phyloP scores from a whole-genome alignment of 2,329 filamentous ascomycete genomes.

The Alternaria angustiovoidea region DNA sequence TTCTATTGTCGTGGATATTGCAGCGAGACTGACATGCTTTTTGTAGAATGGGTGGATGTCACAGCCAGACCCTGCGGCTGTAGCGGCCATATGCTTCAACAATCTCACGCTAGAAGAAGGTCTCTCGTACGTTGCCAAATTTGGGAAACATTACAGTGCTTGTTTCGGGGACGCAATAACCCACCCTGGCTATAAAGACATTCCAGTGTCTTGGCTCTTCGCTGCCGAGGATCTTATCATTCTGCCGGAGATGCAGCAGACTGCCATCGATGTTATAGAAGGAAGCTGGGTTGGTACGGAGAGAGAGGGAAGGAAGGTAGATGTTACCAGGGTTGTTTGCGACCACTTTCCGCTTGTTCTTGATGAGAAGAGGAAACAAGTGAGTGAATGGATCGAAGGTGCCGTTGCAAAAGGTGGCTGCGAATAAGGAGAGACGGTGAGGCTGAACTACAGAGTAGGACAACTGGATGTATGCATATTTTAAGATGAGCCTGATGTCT shows the following conservation, averaged over 20 bases:
- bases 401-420: constrained; percentile 19
- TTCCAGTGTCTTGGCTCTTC: constrained; percentile 53
- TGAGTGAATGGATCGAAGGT: constrained; percentile 37
- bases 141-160: constrained; percentile 44
- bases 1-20: not conserved
- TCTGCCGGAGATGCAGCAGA: constrained; percentile 42
- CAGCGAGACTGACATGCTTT: not conserved
- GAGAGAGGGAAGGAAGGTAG: constrained; percentile 48
- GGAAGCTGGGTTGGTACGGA: constrained; percentile 30
- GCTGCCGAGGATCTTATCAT: constrained; percentile 50
- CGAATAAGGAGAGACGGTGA: not conserved
- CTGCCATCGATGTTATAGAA: constrained; percentile 49
- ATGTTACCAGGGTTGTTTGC: constrained; percentile 48
- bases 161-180: constrained; percentile 49
- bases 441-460: not conserved
- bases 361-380: constrained; percentile 30
- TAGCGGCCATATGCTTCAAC: constrained; percentile 25
- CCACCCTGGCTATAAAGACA: constrained; percentile 53
- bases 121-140: constrained; percentile 19
- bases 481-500: not conserved
- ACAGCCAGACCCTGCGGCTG: constrained; percentile 12
- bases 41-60: constrained; percentile 26
- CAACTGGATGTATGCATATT: not conserved
- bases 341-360: constrained; percentile 48
- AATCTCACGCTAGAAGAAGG: constrained; percentile 25